phyloP scores from a whole-genome alignment of 345 rosid species.

The Angophora floribunda region DNA sequence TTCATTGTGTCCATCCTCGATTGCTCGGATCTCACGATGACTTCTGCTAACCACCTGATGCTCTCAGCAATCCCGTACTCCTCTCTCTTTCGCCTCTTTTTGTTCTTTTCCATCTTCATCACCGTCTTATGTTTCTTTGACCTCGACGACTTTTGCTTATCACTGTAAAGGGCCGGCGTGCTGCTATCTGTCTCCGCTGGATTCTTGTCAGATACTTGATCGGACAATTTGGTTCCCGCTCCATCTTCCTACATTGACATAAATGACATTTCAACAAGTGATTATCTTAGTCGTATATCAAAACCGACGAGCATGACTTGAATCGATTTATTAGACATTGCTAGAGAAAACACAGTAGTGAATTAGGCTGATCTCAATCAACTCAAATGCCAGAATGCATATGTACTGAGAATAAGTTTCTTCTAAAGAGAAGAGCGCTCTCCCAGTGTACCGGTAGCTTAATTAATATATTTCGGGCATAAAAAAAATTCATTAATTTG shows the following conservation, averaged over 20 bases:
- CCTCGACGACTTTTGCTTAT: slow-evolving; percentile 20
- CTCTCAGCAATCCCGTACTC: slow-evolving; percentile 67
- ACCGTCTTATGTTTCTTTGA: slow-evolving; percentile 21
- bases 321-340: not conserved
- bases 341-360: not conserved
- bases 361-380: not conserved
- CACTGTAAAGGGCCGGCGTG: slow-evolving; percentile 68
- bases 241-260: slow-evolving; percentile 46
- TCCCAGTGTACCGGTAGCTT: not conserved
- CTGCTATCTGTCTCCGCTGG: slow-evolving; percentile 72
- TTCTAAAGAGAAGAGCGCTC: not conserved
- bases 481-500: not conserved
- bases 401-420: not conserved
- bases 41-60: slow-evolving; percentile 81
- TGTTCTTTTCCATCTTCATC: slow-evolving; percentile 33
- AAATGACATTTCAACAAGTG: not conserved
- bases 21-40: slow-evolving; percentile 73
- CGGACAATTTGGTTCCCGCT: slow-evolving; percentile 27
- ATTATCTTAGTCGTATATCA: not conserved
- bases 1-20: slow-evolving; percentile 84
- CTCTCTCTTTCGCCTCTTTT: slow-evolving; percentile 37
- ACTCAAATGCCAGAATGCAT: not conserved
- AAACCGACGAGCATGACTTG: not conserved
- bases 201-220: slow-evolving; percentile 39
- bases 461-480: not conserved